Conservation (phyloP, 1,139 yeast genomes). For the Geotrichum cucujoidarum region DNA sequence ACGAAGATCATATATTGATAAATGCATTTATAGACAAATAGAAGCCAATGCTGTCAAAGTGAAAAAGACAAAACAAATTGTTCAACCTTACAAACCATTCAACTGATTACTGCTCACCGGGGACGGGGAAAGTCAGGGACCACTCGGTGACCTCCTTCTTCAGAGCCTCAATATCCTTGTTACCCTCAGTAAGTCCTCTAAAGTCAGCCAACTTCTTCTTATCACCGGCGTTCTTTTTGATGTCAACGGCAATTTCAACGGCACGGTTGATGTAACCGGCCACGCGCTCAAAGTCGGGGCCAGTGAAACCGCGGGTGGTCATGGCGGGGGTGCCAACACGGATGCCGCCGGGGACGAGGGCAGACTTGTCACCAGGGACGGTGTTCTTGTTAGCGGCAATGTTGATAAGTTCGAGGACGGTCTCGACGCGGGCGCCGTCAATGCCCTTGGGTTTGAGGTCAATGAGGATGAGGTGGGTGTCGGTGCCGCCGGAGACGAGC, state of each 20-base stretch:
- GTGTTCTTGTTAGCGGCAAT: conserved; percentile 95
- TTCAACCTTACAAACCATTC: background rate
- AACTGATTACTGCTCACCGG: conserved; percentile 43
- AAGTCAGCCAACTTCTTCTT: conserved; percentile 88
- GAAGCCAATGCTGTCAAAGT: too few species aligned
- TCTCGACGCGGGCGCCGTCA: conserved; percentile 95
- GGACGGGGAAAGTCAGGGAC: conserved; percentile 93
- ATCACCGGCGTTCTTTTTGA: conserved; percentile 60
- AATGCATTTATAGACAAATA: too few species aligned
- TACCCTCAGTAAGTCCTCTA: conserved; percentile 73
- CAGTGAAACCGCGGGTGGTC: conserved; percentile 92
- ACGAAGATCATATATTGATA: too few species aligned
- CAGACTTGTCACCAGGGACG: conserved; percentile 93
- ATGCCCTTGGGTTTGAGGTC: conserved; percentile 77
- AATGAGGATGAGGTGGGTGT: conserved; percentile 84
- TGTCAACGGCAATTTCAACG: conserved; percentile 68
- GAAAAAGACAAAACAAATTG: too few species aligned
- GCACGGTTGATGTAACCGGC: conserved; percentile 76
- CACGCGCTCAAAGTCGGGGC: conserved; percentile 70
- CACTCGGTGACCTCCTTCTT: conserved; percentile 80
- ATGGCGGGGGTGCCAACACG: conserved; percentile 98
- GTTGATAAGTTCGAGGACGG: conserved; percentile 81
- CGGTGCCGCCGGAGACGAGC: conserved; percentile 89
- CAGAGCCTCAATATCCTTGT: conserved; percentile 56
- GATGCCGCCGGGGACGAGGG: conserved; percentile 90